A percentile compares a stretch with the other conserved stretches of the same genome.
These are phyloP conservation scores for Tremella fuciformis DNA, from an alignment of 768 basidiomycete genomes.

Conservation along the genomic window DNA sequence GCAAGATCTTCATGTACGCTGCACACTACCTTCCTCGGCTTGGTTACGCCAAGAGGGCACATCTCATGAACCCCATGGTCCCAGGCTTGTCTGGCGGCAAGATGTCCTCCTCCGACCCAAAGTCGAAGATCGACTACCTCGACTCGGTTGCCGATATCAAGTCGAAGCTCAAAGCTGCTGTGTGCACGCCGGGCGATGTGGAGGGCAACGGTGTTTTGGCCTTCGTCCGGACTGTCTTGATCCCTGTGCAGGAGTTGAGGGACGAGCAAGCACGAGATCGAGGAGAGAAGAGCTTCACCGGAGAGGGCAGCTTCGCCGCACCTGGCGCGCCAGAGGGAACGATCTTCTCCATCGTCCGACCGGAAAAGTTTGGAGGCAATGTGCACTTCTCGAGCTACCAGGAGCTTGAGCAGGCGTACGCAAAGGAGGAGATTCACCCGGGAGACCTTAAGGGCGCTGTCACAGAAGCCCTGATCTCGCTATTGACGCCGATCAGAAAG, in stretches of 20 bases:
- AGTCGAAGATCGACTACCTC: constrained; percentile 97
- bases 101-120: constrained; percentile 97
- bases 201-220: constrained; percentile 83
- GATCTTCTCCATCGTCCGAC: constrained; percentile 72
- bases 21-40: constrained; percentile 90
- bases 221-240: constrained; percentile 80
- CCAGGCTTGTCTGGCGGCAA: constrained; percentile 91
- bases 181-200: constrained; percentile 88
- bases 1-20: constrained; percentile 98
- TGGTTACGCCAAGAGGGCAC: constrained; percentile 90
- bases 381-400: constrained; percentile 69
- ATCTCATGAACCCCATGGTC: constrained; percentile 98
- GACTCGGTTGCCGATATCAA: constrained; percentile 78
- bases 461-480: constrained; percentile 65
- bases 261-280: constrained; percentile 57
- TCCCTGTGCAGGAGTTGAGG: constrained; percentile 76
- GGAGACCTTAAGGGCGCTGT: constrained; percentile 82
- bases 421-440: constrained; percentile 74
- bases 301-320: constrained; percentile 63
- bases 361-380: constrained; percentile 70
- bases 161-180: constrained; percentile 85
- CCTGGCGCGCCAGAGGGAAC: constrained; percentile 74
- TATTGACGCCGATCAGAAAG: constrained; percentile 77
- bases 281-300: constrained; percentile 56
- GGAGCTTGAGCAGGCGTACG: constrained; percentile 71